Evolutionary conservation across 1,284 basidiomycete species (phyloP), one percentile per base, ranked within the genome.

Genomic region (Gymnopus androsaceus): DNA sequence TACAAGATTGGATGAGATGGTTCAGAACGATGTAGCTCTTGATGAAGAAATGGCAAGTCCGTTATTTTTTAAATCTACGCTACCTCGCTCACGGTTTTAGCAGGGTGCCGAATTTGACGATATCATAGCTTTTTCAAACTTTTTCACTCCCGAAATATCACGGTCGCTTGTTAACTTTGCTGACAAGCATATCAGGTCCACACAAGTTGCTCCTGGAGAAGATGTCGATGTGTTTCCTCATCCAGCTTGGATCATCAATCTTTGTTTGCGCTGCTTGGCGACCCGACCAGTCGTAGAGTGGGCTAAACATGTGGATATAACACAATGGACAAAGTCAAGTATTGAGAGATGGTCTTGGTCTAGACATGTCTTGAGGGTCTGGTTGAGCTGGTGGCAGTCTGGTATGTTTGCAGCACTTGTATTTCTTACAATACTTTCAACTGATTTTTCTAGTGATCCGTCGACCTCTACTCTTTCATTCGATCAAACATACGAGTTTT

Each of bases 261-360:
- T 63, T 60, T 87, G 71, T 63, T 72, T 69, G 74, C 73, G 60
- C 4, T 64, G 68, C 4, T 71, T 92, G 1, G 70, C 79, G 1
- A 69, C 66, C 58, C 72, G 70, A 45, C 62, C 74, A 45, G 17
- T 67, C 9, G 54, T 69, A 41, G 74, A 78, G 59, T 81, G 82
- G 83, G 33, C 48, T 1, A 67, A 66, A n/a, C 68, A 68, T 11
- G 71, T 82, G 1, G 74, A 84, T 49, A 25, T 87, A 3, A 61
- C 58, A 0, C 51, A 52, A 5, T 88, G 85, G 83, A 75, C 73
- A 1, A 69, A 61, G 57, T 66, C 64, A 25, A 72, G 83, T 19
- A 59, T 83, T 0, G 64, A 70, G 37, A 75, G 71, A 34, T 93
- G 88, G 88, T 69, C 70, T 3, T 81, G 76, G 77, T 81, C 85